Base-by-base conservation (phyloP, 805 yeast species). In the Candida verbasci region DNA sequence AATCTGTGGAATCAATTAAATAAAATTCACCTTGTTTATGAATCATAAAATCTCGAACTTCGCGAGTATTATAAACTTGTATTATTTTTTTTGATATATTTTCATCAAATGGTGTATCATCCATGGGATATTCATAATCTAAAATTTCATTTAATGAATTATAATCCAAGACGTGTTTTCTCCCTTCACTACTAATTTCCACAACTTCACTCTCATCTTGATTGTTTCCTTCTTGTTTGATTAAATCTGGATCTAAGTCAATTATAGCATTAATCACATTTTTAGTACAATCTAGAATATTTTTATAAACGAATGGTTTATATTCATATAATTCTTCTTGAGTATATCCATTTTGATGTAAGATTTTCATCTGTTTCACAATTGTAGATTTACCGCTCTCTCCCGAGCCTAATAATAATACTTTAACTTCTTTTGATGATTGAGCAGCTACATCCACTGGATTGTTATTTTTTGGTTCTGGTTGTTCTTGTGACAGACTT, bases 401-500 rank as follows among this genome's bases (percentile, higher is more conserved):
- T 11, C 97, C 98, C 0, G 96, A 84, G 4, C 98, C 93, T 33
- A 84, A 60, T 23, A 89, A 66, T 24, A 89, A 65, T 31, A 89
- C 80, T 55, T 88, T 88, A 37, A 80, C 78, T 40, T 78, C 85
- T 43, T 71, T 55, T 4, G 33, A 24, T 9, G 37, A 34, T 26
- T 34, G 31, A 7, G 40, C 46, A 9, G 41, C 46, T 10, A 31
- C 45, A 22, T 38, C 39, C 6, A 38, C 42, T 3, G 45, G 45
- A 22, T 38, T 38, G n/a, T n/a, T n/a, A n/a, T n/a, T n/a, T 21
- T 14, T 24, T 12, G 26, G 23, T 15, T 6, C 10, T 30, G 31
- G 39, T 3, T 31, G 16, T 15, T 42, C 36, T 29, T 44, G 35
- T 15, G 38, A 27, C 40, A 28, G 36, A 24, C 30, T 26, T 15